Conservation (phyloP, 1,284 basidiomycete genomes). For the Heterobasidion occidentale region DNA sequence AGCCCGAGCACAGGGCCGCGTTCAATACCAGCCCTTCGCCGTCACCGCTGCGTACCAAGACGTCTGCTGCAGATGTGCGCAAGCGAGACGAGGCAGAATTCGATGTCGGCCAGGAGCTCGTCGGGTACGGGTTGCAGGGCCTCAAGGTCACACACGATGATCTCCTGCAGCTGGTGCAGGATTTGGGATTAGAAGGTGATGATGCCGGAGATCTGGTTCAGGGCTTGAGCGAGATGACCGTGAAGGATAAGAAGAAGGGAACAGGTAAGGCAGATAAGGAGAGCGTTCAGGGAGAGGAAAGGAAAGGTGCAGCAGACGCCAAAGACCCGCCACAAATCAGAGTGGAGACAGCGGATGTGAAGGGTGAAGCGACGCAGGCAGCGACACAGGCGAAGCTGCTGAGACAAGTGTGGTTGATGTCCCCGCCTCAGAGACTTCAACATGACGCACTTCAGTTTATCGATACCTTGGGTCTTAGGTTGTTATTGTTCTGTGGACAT, state of each 20-base stretch:
- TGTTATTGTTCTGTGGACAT: background rate
- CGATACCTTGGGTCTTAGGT: background rate
- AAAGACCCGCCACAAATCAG: background rate
- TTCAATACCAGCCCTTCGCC: slow-evolving; percentile 42
- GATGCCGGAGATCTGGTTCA: slow-evolving; percentile 64
- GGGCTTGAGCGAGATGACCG: slow-evolving; percentile 32
- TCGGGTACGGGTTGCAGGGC: slow-evolving; percentile 65
- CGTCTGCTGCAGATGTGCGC: slow-evolving; percentile 3
- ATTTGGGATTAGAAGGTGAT: slow-evolving; percentile 65
- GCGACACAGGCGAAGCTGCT: background rate
- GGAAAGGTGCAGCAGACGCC: background rate
- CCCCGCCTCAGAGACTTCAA: too few species aligned
- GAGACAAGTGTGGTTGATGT: background rate
- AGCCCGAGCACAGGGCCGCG: slow-evolving; percentile 56
- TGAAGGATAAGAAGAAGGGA: slow-evolving; percentile 4
- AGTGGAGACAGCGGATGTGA: background rate
- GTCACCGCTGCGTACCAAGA: slow-evolving; percentile 29
- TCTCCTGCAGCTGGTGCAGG: slow-evolving; percentile 55
- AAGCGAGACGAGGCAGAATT: slow-evolving; percentile 32
- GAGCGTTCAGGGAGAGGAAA: background rate
- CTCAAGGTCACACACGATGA: slow-evolving; percentile 72
- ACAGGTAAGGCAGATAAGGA: background rate
- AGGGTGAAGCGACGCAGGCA: slow-evolving; percentile 6
- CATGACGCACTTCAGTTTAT: too few species aligned
- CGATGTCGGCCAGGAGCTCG: slow-evolving; percentile 57